Base-by-base conservation (phyloP, 495 filamentous ascomycete genomes). In the Lophiotrema nucula region DNA sequence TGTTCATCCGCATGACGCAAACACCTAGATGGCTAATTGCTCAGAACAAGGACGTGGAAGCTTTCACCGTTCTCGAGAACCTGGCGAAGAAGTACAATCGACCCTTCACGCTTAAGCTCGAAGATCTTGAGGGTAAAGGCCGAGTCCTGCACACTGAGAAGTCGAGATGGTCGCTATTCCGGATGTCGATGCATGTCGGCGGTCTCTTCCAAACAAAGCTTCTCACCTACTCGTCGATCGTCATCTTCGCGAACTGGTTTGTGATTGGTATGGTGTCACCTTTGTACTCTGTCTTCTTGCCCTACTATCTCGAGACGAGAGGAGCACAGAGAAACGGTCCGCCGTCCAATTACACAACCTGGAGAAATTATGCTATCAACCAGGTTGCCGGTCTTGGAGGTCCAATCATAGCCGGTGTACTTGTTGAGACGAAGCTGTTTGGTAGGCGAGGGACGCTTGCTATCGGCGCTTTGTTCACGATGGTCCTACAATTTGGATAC, bases 351-450 rank as follows among this genome's bases (percentile, higher is more conserved):
- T 69, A 75, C 33, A 52, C 64, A 10, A 73, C 70, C 21, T 77
- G 72, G 71, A 60, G 73, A 11, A 70, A 77, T 49, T 78, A 77
- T 55, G 75, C 76, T 11, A 71, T 78, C 54, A 75, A 73, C 58
- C 70, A 76, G 42, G 53, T 74, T 13, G 70, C 66, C 13, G 76
- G 73, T 1, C 59, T 77, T 3, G 42, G 69, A 3, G 75, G 74
- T 15, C 74, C 75, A 3, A 64, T 73, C 6, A 68, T 76, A 51
- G 75, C 74, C 2, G 72, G 63, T 15, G 51, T 67, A n/a, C 60
- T 77, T 38, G 68, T 73, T 19, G 71, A 76, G 52, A 54, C 60
- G 37, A 68, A 56, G 0, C 55, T 65, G 3, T 42, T 77, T 41
- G 74, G 75, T 0, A 60, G 74, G 23, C 57, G 71, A 42, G 43